Base-by-base conservation (phyloP, 2,329 filamentous ascomycete genomes). In the Scolecobasidium constrictum region DNA sequence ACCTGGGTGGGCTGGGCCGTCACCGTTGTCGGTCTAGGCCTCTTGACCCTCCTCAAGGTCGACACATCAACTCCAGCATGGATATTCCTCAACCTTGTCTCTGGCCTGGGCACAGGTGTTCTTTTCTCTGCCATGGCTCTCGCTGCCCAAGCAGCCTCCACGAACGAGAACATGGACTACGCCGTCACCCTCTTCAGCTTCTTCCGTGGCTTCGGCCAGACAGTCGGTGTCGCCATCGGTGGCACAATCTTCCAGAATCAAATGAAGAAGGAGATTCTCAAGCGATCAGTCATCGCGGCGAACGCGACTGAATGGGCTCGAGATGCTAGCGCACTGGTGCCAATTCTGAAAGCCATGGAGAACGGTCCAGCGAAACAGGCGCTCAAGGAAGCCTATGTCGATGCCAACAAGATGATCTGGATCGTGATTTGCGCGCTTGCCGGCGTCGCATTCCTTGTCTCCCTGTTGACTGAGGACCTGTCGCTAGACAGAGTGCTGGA, bases 221-320 rank as follows among this genome's bases (percentile, higher is more conserved):
- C 73, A 0, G 59, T 83, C 7, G 80, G 80, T 18, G 75, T 84
- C 3, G 78, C 80, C 2, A 66, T 83, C 40, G 75, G 77, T 2
- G 79, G 81, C 3, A 77, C 80, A 22, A 70, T 82, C 42, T 84
- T 85, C 61, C 78, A 85, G 57, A 85, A 83, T 49, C 67, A 69
- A 44, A 73, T 81, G 60, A 63, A 62, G 42, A 59, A 58, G 35
- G 69, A 73, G 47, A 57, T 82, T 35, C 49, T 63, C 12, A 62
- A 56, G 2, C 69, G 69, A 36, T 63, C 71, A 0, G 57, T 61
- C 17, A 66, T 77, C 40, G 70, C 68, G 1, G 56, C 58, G 5
- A 57, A 65, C 44, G 72, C 73, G 0, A 55, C 49, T 2, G 62
- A 65, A 38, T 75, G 75, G 53, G 71, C 72, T 9, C 65, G 67